phyloP scores from a whole-genome alignment of 345 rosid genomes.

The Angophora floribunda region DNA sequence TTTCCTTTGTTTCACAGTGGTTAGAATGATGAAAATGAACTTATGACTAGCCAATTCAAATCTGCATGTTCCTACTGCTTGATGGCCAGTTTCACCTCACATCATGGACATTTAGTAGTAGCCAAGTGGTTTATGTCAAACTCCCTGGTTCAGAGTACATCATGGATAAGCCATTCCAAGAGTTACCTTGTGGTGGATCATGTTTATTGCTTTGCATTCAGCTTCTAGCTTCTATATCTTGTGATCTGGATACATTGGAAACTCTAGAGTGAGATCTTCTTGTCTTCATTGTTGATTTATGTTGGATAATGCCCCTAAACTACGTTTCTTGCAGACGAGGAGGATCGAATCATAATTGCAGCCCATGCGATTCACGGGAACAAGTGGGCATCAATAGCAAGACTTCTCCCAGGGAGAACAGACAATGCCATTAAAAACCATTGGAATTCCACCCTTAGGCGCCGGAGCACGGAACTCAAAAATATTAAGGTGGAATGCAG shows the following conservation, averaged over 20 bases:
- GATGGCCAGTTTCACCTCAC: not conserved
- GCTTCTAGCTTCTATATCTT: not conserved
- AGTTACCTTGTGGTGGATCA: not conserved
- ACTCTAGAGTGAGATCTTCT: not conserved
- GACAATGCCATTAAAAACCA: constrained; percentile 88
- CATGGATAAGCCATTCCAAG: not conserved
- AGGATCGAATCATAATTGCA: constrained; percentile 52
- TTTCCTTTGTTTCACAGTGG: not conserved
- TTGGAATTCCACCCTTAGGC: constrained; percentile 79
- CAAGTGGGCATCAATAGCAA: constrained; percentile 83
- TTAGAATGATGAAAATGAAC: not conserved
- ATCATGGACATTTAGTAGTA: not conserved
- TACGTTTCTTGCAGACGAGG: constrained; percentile 39
- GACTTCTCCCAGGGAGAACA: constrained; percentile 76
- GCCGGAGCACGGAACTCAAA: constrained; percentile 31
- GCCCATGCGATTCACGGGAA: constrained; percentile 77
- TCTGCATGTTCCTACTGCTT: not conserved
- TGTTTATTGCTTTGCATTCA: not conserved
- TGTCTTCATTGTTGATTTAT: not conserved
- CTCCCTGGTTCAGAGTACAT: not conserved
- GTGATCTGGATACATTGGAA: not conserved
- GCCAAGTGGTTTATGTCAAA: not conserved
- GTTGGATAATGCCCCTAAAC: not conserved
- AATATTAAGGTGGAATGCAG: constrained; percentile 15
- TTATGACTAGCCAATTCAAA: not conserved